These are phyloP conservation scores for Pichia cephalocereana DNA, from an alignment of 805 yeast genomes.

Conservation along the genomic window DNA sequence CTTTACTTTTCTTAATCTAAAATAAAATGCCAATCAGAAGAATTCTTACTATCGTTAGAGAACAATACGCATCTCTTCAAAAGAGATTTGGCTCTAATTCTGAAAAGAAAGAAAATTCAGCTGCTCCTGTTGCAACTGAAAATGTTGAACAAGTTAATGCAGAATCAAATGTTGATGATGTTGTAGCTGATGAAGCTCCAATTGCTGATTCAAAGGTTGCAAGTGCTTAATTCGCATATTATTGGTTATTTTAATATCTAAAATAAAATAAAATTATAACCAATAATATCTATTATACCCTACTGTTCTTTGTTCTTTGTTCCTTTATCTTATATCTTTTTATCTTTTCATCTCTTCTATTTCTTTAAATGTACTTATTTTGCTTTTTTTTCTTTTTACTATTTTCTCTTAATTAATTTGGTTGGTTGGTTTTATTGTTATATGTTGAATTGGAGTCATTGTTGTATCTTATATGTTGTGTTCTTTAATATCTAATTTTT, in stretches of 20 bases:
- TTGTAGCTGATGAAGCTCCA: conserved; percentile 13
- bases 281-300: no score
- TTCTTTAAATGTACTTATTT: no score
- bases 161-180: conserved; percentile 1
- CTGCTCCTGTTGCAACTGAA: conserved; percentile 13
- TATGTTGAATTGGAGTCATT: no score
- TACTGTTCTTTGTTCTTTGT: no score
- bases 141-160: not conserved
- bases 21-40: conserved; percentile 27
- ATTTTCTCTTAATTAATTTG: no score
- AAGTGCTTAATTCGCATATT: conserved; percentile 1
- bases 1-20: not conserved
- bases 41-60: conserved; percentile 23
- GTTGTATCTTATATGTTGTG: no score
- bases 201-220: conserved; percentile 11
- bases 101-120: conserved; percentile 10
- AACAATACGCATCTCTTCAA: conserved; percentile 23
- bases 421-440: no score
- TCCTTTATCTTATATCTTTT: no score
- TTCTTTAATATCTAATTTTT: no score
- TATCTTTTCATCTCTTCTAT: not conserved
- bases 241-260: not conserved
- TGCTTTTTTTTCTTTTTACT: no score
- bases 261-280: no score
- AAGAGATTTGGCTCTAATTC: conserved; percentile 19